Base-by-base conservation (phyloP, 2,329 filamentous ascomycete genomes). In the Incumbomyces delicatus region DNA sequence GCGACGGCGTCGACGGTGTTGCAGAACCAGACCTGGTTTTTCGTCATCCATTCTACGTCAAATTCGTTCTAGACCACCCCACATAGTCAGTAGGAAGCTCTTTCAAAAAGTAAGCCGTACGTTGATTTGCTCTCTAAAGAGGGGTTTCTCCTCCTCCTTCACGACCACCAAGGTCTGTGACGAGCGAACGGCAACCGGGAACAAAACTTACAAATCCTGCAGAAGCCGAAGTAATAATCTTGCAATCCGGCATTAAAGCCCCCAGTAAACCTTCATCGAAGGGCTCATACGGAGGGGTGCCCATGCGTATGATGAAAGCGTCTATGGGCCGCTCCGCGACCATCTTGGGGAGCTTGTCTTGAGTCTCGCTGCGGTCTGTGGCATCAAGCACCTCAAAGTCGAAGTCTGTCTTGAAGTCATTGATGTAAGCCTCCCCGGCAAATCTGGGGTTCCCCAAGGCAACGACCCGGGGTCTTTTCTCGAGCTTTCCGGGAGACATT, bases 1-100 rank as follows among this genome's bases (percentile, higher is more conserved):
- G 74, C 68, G 1, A 74, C 73, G 0, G 73, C 75, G 49, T 78
- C 67, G 2, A 71, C 58, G 0, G 69, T 68, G 52, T 76, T 78
- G 61, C 73, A 78, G 54, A 79, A 77, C 60, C 65, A 73, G 20
- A 78, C 22, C 22, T 27, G 4, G 8, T 27, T 27, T 8, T 27
- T 4, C 22, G 22, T 27, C 22, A 27, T 27, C 22, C 22, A 27
- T 27, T 27, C 22, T 8, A 27, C 22, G 22, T 27, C 22, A 27
- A 27, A 27, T 27, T 27, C 22, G 22, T 27, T 27, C 22, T 27
- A 27, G 22, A 27, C 8, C 22, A 27, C 22, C 22, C 22, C 22
- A 8, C 22, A 27, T 27, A 4, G 22, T 27, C 22, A 27, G 22
- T 8, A 27, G 4, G 22, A 27, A 27, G 22, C 22, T 27, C 22